A percentile compares a stretch with the other conserved stretches of the same genome.
Conservation (phyloP, 2,329 filamentous ascomycete genomes). For the Karstenula rhodostoma region DNA sequence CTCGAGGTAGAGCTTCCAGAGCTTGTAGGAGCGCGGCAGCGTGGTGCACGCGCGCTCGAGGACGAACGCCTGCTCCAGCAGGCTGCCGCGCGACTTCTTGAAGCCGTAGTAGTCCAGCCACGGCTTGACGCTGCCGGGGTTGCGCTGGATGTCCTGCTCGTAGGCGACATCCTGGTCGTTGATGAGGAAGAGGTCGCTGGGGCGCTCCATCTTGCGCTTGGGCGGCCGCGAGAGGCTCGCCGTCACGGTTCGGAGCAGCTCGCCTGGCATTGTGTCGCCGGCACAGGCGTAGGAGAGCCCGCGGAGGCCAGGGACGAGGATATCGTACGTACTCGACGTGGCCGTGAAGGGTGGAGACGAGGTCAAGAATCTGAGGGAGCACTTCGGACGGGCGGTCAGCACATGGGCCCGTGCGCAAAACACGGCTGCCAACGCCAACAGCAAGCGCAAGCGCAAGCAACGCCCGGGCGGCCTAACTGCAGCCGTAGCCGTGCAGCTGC, state of each 20-base stretch:
- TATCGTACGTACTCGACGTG: slow-evolving; percentile 23
- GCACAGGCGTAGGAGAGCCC: slow-evolving; percentile 40
- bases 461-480: slow-evolving; percentile 10
- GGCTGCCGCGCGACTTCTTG: slow-evolving; percentile 84
- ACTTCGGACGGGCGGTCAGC: slow-evolving; percentile 20
- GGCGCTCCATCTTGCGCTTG: slow-evolving; percentile 48
- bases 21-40: slow-evolving; percentile 93
- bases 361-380: slow-evolving; percentile 18
- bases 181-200: slow-evolving; percentile 58
- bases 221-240: slow-evolving; percentile 44
- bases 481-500: no score
- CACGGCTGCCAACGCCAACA: slow-evolving; percentile 24
- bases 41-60: slow-evolving; percentile 92
- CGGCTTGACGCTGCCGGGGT: slow-evolving; percentile 84
- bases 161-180: slow-evolving; percentile 91
- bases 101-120: slow-evolving; percentile 95
- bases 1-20: slow-evolving; percentile 97
- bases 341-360: slow-evolving; percentile 37
- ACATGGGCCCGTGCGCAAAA: slow-evolving; percentile 3
- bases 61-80: slow-evolving; percentile 84
- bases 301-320: slow-evolving; percentile 36
- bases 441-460: slow-evolving; percentile 7
- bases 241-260: slow-evolving; percentile 50
- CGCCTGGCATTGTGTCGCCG: slow-evolving; percentile 54
- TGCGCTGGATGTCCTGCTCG: slow-evolving; percentile 92